These are phyloP conservation scores for Acacia melanoxylon DNA, from an alignment of 306 rosid genomes.

Conservation along the genomic window DNA sequence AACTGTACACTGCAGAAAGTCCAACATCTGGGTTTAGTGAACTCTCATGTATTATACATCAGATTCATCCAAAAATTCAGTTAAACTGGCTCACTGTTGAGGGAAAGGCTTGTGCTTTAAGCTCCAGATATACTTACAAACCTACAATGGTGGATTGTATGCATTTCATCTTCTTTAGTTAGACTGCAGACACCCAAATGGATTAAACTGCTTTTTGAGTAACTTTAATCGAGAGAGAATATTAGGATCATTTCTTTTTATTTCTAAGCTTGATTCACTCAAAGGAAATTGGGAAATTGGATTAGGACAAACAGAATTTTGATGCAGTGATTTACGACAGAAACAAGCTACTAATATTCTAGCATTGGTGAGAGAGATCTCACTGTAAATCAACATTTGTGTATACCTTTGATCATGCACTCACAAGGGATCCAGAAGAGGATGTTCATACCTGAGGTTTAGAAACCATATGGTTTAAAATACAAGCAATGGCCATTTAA, in stretches of 20 bases:
- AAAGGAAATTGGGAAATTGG: neutral
- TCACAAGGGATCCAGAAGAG: constrained; percentile 78
- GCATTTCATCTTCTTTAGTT: no score
- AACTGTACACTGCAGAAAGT: constrained; percentile 15
- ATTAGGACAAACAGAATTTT: neutral
- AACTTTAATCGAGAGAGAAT: neutral
- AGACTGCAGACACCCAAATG: constrained; percentile 31
- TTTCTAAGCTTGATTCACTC: neutral
- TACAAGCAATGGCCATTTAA: neutral
- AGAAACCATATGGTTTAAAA: constrained; percentile 17
- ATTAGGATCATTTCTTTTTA: neutral
- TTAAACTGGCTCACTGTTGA: constrained; percentile 3
- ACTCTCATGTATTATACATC: constrained; percentile 22
- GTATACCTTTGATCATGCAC: constrained; percentile 59
- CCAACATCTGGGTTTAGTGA: neutral
- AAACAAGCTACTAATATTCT: neutral
- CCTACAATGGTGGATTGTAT: neutral
- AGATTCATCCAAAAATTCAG: constrained; percentile 23
- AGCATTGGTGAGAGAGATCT: neutral
- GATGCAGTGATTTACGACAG: neutral
- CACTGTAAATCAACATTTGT: neutral
- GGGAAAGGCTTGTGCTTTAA: constrained; percentile 24
- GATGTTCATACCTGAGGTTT: constrained; percentile 82
- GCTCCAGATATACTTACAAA: constrained; percentile 5
- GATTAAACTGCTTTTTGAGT: neutral